Percentiles rank a stretch among this genome's conserved stretches.
phyloP scores from a whole-genome alignment of 2,329 filamentous ascomycete species.

The Pseudonectria foliicola region DNA sequence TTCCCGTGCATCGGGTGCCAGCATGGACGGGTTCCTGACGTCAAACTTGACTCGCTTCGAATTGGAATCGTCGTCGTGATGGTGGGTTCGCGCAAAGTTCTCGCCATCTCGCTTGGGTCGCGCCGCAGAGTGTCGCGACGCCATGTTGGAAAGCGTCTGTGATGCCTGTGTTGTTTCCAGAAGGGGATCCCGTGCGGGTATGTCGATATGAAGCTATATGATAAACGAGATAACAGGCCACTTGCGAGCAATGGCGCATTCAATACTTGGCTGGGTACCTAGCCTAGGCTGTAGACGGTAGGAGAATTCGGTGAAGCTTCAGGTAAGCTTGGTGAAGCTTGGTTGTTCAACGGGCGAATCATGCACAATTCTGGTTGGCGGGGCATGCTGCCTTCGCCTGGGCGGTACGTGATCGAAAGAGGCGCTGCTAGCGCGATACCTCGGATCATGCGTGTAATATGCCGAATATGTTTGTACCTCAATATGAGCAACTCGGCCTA shows the following conservation, averaged over 20 bases:
- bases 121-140: constrained; percentile 55
- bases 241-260: too few species aligned
- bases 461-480: too few species aligned
- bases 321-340: not conserved
- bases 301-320: not conserved
- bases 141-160: constrained; percentile 39
- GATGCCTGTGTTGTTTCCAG: not conserved
- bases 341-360: not conserved
- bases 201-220: not conserved
- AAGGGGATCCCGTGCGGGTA: too few species aligned
- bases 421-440: too few species aligned
- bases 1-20: constrained; percentile 73
- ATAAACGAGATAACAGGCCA: too few species aligned
- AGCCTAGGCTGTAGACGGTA: constrained; percentile 1
- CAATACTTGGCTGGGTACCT: too few species aligned
- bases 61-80: constrained; percentile 45
- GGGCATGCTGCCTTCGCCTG: too few species aligned
- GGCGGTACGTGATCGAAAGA: too few species aligned
- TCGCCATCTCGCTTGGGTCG: constrained; percentile 80
- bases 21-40: constrained; percentile 83
- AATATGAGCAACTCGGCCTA: too few species aligned
- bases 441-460: too few species aligned
- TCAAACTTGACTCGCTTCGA: constrained; percentile 87
- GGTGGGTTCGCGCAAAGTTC: constrained; percentile 69
- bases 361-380: too few species aligned